These are phyloP conservation scores for Cairneyella variabilis DNA, from an alignment of 495 filamentous ascomycete species.

Conservation along the genomic window DNA sequence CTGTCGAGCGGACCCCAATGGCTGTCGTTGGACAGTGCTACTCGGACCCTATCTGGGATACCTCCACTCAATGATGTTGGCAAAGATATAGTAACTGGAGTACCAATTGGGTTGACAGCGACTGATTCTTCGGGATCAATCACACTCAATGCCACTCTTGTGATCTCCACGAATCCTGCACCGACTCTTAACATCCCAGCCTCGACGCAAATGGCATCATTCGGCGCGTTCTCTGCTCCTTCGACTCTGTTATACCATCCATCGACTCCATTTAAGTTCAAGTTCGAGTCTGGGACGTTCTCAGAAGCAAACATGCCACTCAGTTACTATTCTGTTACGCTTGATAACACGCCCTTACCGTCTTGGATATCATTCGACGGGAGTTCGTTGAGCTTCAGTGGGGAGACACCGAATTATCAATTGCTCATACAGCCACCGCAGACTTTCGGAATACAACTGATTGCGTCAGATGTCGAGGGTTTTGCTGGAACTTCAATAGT, in stretches of 20 bases:
- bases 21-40: constrained; percentile 56
- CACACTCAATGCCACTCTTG: constrained; percentile 49
- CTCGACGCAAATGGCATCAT: constrained; percentile 8
- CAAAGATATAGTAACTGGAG: constrained; percentile 46
- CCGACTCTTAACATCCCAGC: constrained; percentile 33
- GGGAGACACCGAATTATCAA: constrained; percentile 60
- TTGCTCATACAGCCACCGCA: constrained; percentile 66
- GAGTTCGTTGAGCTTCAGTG: constrained; percentile 61
- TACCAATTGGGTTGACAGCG: constrained; percentile 50
- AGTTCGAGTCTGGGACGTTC: constrained; percentile 19
- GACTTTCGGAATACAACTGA: constrained; percentile 65
- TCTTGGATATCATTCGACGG: constrained; percentile 81
- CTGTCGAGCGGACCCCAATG: constrained; percentile 57
- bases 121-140: constrained; percentile 46
- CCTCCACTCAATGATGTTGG: constrained; percentile 44
- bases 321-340: constrained; percentile 72
- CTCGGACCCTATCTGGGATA: constrained; percentile 56
- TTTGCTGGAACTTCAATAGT: constrained; percentile 62
- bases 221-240: constrained; percentile 17
- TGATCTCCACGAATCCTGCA: constrained; percentile 49
- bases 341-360: constrained; percentile 76
- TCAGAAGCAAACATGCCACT: constrained; percentile 25
- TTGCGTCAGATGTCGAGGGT: constrained; percentile 76
- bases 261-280: constrained; percentile 20
- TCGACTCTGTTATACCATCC: constrained; percentile 19